Conservation (phyloP, 257 asterid species). For the Dorcoceras hygrometricum region DNA sequence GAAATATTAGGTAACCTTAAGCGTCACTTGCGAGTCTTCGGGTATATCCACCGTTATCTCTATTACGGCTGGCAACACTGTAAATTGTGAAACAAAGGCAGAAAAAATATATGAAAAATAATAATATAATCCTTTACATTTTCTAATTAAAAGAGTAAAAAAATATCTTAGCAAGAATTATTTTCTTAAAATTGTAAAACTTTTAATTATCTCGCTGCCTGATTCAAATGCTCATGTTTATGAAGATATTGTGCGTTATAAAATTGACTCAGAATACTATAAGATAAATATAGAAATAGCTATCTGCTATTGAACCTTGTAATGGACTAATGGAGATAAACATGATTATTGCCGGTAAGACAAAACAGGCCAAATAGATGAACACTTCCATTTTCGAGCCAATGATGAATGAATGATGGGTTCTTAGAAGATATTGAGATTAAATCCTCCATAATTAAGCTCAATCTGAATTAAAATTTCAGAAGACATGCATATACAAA, state of each 20-base stretch:
- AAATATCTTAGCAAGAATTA: background rate
- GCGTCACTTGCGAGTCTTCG: slow-evolving; percentile 62
- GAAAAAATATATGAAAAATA: background rate
- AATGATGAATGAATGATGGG: background rate
- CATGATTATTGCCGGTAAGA: no score
- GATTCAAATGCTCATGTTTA: background rate
- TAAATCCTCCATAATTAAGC: background rate
- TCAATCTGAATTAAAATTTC: background rate
- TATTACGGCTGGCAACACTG: slow-evolving; percentile 64
- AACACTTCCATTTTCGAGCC: background rate
- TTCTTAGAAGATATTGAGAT: background rate
- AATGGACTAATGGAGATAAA: no score
- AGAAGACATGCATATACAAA: background rate
- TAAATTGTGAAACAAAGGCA: background rate
- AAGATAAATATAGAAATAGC: no score
- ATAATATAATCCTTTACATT: no score
- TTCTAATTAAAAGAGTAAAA: no score
- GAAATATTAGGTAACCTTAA: no score
- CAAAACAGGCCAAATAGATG: background rate
- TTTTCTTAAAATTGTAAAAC: no score
- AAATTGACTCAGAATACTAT: no score
- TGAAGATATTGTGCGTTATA: no score
- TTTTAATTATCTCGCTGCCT: no score
- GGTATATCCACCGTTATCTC: slow-evolving; percentile 63
- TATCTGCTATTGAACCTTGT: no score